Evolutionary conservation across 2,329 filamentous ascomycete genomes (phyloP), one percentile per base, ranked within the genome.

Genomic region (Trichoderma guizhouense): DNA sequence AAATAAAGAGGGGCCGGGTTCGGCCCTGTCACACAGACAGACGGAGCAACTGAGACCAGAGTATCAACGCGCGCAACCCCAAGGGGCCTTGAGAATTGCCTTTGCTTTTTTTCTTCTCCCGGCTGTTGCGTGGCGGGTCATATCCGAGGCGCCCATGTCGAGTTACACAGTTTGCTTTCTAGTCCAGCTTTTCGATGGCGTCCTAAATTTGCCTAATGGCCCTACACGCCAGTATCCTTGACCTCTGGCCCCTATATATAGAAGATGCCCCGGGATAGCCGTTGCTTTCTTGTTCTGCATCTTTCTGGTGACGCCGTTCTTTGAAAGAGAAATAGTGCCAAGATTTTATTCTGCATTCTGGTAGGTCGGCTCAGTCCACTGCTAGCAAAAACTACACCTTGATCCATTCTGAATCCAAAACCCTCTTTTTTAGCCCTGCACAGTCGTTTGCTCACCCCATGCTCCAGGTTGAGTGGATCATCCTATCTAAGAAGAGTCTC

Each of bases 81-180:
- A 72, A 62, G 65, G 39, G 68, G 58, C 30, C 58, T 39, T 55
- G 34, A 32, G 57, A 55, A 60, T 61, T 62, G 21, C 39, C 43
- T 51, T 68, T 67, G 60, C 60, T 51, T 26, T 57, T 57, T 61
- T 24, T 43, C 43, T 61, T 61, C 60, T 69, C 60, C 32, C 64
- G 43, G 64, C 51, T 63, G 55, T 47, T 72, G 32, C 64, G 47
- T 68, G 32, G 71, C 71, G 71, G 64, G 64, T 72, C 71, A 47
- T 47, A 66, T 62, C 70, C 36, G 64, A 60, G 51, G 26, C 11
- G 39, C 53, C 39, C 63, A 36, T 57, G 47, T 62, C 39, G 39
- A 36, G 53, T 36, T 51, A 67, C 43, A 24, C 47, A 39, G n/a
- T 53, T 53, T 53, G 58, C 57, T 57, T 36, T 26, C 53, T 55